These are phyloP conservation scores for Beauveria sp. DNA, from an alignment of 2,329 filamentous ascomycete genomes.

Conservation along the genomic window DNA sequence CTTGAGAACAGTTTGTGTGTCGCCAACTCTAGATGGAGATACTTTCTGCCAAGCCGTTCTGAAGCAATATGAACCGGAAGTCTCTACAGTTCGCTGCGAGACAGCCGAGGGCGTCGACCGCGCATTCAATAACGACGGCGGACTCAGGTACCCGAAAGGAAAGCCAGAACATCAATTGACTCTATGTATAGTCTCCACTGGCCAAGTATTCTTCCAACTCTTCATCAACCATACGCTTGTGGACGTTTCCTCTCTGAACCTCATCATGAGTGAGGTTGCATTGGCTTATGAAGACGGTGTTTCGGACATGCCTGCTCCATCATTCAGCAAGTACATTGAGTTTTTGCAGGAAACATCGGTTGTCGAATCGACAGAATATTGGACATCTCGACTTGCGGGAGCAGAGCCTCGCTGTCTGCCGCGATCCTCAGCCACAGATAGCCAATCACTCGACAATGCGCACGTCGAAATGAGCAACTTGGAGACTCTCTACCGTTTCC, in stretches of 20 bases:
- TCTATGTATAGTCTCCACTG: not conserved
- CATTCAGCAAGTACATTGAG: not conserved
- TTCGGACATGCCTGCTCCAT: not conserved
- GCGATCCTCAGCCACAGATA: not conserved
- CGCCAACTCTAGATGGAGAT: not conserved
- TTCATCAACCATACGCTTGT: not conserved
- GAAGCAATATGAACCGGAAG: not conserved
- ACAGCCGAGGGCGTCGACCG: not conserved
- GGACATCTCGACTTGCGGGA: not conserved
- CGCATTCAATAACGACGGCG: not conserved
- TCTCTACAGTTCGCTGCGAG: not conserved
- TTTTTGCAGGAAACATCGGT: not conserved
- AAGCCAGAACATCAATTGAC: not conserved
- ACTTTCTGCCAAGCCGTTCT: not conserved
- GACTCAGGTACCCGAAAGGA: not conserved
- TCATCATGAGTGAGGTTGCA: not conserved
- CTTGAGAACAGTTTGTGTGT: not conserved
- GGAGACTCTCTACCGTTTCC: not conserved
- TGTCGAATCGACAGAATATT: not conserved
- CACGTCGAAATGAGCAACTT: not conserved
- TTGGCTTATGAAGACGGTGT: not conserved
- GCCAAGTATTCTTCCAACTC: not conserved
- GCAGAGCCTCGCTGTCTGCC: not conserved
- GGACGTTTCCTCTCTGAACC: not conserved
- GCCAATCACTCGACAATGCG: not conserved